Conservation (phyloP, 495 filamentous ascomycete genomes). For the Trichoderma erinaceum region DNA sequence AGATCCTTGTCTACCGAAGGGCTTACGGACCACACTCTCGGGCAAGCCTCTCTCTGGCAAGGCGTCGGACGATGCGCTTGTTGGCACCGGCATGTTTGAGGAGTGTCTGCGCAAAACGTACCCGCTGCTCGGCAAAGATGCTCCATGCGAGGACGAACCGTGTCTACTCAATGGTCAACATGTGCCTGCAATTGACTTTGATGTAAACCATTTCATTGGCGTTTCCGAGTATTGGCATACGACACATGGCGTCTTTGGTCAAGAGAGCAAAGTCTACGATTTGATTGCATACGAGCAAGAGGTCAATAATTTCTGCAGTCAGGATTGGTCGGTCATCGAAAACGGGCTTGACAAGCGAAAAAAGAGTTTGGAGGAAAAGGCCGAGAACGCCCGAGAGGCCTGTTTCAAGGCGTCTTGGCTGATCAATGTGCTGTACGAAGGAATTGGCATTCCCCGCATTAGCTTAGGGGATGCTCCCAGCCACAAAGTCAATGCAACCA, state of each 20-base stretch:
- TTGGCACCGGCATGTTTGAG: constrained; percentile 81
- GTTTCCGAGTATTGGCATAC: constrained; percentile 99
- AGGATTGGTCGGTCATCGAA: constrained; percentile 72
- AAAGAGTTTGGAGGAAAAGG: constrained; percentile 64
- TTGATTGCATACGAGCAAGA: constrained; percentile 83
- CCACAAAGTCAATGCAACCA: constrained; percentile 63
- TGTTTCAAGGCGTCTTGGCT: constrained; percentile 99
- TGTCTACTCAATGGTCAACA: constrained; percentile 87
- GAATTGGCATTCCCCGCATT: constrained; percentile 88
- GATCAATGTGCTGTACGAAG: constrained; percentile 91
- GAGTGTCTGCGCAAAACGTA: constrained; percentile 78
- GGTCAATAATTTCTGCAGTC: constrained; percentile 78
- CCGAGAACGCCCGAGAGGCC: constrained; percentile 68
- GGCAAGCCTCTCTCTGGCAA: constrained; percentile 42
- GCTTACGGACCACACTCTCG: constrained; percentile 60
- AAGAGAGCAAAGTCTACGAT: constrained; percentile 81
- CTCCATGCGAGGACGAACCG: constrained; percentile 72
- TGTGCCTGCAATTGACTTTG: constrained; percentile 93
- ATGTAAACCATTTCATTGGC: constrained; percentile 95
- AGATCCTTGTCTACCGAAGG: constrained; percentile 85
- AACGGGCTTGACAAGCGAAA: constrained; percentile 52
- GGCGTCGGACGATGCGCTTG: constrained; percentile 38
- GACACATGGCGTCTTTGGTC: constrained; percentile 88
- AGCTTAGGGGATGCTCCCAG: constrained; percentile 57
- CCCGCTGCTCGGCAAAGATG: constrained; percentile 84